A percentile compares a stretch with the other conserved stretches of the same genome.
Evolutionary conservation across 352 stramenopile genomes (phyloP).

Genomic region (Globisporangium cylindrosporum): DNA sequence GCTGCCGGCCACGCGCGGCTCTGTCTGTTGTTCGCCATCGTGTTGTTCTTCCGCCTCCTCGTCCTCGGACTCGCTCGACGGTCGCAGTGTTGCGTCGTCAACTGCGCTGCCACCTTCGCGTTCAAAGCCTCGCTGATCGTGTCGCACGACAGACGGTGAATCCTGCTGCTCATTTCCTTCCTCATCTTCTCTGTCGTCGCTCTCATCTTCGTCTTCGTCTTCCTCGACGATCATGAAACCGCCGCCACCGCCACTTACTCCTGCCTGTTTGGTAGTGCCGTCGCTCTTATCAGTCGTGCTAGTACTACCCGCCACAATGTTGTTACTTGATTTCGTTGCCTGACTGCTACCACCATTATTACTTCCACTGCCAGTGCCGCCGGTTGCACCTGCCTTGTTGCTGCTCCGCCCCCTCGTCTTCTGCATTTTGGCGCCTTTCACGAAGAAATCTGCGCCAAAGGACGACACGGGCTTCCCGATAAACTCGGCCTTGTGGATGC

Average conservation of each 20-base stretch:
- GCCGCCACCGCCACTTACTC: background rate
- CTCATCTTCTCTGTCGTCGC: background rate
- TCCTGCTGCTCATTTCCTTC: slow-evolving; percentile 12
- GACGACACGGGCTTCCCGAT: slow-evolving; percentile 64
- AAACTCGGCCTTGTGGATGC: slow-evolving; percentile 61
- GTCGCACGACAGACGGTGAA: slow-evolving; percentile 1
- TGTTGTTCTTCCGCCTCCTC: background rate
- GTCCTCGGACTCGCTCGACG: background rate
- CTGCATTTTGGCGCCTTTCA: slow-evolving; percentile 53
- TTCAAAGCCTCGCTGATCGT: background rate
- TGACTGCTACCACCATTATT: background rate
- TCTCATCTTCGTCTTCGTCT: slow-evolving; percentile 1
- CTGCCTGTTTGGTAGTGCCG: background rate
- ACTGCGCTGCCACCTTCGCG: background rate
- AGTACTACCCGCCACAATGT: background rate
- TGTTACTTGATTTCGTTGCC: background rate
- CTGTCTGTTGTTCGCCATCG: background rate
- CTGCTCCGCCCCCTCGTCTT: slow-evolving; percentile 16
- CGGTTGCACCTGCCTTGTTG: background rate
- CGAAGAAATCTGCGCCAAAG: slow-evolving; percentile 67
- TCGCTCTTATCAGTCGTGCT: background rate
- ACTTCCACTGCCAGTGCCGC: background rate
- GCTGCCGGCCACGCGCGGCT: background rate
- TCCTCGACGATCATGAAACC: slow-evolving; percentile 14
- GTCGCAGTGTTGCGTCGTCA: background rate